phyloP scores from a whole-genome alignment of 1,284 basidiomycete genomes.

The Peniophora sp. region DNA sequence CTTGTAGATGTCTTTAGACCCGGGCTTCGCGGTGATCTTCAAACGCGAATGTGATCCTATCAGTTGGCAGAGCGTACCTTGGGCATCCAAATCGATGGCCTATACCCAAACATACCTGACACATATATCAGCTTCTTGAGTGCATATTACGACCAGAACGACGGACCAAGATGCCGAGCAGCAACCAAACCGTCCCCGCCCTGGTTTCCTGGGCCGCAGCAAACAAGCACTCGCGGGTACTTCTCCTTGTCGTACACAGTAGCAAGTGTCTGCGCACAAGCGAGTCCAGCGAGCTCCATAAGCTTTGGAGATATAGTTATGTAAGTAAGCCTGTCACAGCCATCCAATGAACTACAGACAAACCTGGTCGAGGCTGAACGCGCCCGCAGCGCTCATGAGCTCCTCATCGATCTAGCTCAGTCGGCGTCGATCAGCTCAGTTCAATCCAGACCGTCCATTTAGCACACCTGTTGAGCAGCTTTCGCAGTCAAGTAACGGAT shows the following conservation, averaged over 20 bases:
- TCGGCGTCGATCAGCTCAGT: slow-evolving; percentile 4
- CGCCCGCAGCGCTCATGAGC: slow-evolving; percentile 77
- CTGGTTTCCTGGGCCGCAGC: slow-evolving; percentile 96
- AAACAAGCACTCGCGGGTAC: slow-evolving; percentile 77
- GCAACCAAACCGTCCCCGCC: slow-evolving; percentile 97
- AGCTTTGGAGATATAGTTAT: too few species aligned
- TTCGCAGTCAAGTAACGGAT: slow-evolving; percentile 72
- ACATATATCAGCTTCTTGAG: neutral
- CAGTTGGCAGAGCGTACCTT: slow-evolving; percentile 48
- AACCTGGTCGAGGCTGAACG: slow-evolving; percentile 89
- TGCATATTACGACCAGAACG: neutral
- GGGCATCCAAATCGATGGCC: slow-evolving; percentile 83
- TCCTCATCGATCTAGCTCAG: slow-evolving; percentile 91
- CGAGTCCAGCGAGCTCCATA: slow-evolving; percentile 97
- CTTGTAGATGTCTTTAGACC: slow-evolving; percentile 84
- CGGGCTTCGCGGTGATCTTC: slow-evolving; percentile 43
- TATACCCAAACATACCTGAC: slow-evolving; percentile 82
- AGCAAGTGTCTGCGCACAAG: slow-evolving; percentile 87
- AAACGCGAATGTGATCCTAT: slow-evolving; percentile 1
- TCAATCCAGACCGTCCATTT: neutral
- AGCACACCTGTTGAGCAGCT: slow-evolving; percentile 70
- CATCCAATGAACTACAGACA: slow-evolving; percentile 5
- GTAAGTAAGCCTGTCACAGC: neutral
- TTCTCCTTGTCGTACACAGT: slow-evolving; percentile 64
- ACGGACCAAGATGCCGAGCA: slow-evolving; percentile 82